phyloP scores from a whole-genome alignment of 2,329 filamentous ascomycete species.

The Fusarium caatingaense region DNA sequence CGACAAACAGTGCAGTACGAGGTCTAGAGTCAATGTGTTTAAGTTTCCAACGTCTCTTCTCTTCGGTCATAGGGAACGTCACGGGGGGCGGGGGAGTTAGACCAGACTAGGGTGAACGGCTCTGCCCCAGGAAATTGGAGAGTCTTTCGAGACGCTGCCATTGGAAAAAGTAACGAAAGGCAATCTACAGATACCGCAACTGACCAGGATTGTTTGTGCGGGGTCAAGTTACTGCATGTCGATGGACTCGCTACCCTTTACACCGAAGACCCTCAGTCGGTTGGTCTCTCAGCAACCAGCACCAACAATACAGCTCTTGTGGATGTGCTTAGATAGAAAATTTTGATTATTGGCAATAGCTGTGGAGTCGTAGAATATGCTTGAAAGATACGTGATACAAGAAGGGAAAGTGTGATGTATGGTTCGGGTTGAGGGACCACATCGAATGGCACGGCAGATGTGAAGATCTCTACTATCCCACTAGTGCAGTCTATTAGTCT shows the following conservation, averaged over 20 bases:
- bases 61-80: conserved; percentile 44
- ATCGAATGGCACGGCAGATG: conserved; percentile 15
- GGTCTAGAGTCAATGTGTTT: background rate
- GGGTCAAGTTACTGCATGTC: conserved; percentile 23
- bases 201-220: conserved; percentile 26
- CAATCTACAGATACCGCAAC: background rate
- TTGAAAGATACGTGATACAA: background rate
- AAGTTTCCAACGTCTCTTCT: conserved; percentile 14
- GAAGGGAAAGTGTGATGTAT: conserved; percentile 5
- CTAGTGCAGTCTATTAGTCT: background rate
- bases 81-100: conserved; percentile 28
- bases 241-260: conserved; percentile 44
- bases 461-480: conserved; percentile 25
- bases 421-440: conserved; percentile 14
- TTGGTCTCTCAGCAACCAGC: conserved; percentile 27
- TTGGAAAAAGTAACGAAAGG: background rate
- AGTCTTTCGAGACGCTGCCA: conserved; percentile 20
- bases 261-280: conserved; percentile 27
- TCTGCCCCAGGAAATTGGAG: conserved; percentile 36
- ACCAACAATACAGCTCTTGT: background rate
- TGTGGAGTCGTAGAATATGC: background rate
- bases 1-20: conserved; percentile 26
- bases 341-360: background rate
- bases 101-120: conserved; percentile 37
- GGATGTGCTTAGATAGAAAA: background rate